Evolutionary conservation across 257 asterid species (phyloP), one percentile per base, ranked within the genome.

Genomic region (Anisodus tanguticus): DNA sequence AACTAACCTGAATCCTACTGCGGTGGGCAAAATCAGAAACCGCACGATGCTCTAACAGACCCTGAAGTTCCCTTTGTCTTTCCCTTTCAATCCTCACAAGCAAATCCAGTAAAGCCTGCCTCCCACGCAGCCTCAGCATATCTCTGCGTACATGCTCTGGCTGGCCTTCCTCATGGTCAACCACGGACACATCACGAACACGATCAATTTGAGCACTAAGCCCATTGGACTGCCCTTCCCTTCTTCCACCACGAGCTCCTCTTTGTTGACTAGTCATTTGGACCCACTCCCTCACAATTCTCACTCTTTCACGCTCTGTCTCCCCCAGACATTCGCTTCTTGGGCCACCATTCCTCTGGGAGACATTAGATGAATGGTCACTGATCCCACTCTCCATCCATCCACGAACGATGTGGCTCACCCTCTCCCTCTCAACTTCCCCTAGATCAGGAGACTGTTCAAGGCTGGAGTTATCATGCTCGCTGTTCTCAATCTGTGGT

Each of bases 251-350:
- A 37, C 91, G 90, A 49, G 93, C 69, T 60, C 97, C 97, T 88
- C 98, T 94, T 85, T 92, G 97, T 87, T 94, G 99, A 86, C 98
- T 94, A 63, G 97, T 91, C 97, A 89, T 96, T 77, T 94, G 98
- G 94, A 96, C 95, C 98, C 92, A 90, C 88, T 93, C 97, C 90
- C 99, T 92, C 85, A 92, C 99, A 70, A 92, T 86, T 86, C 98
- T 94, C 76, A 96, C 98, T 89, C 99, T 90, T 90, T 92, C 99
- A 66, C 99, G 95, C 87, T 96, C 98, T 60, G 93, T 94, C 89
- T 96, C 99, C 83, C 98, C 99, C 31, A 94, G 94, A 97, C 93
- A 94, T 87, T 96, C 98, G 31, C 93, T 91, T 87, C 98, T 90
- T 53, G 93, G 91, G 79, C 91, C 90, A 76, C 91, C 88, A 86